A percentile compares a stretch with the other conserved stretches of the same genome.
Conservation (phyloP, 2,329 filamentous ascomycete genomes). For the Ceratocystis eucalypticola region DNA sequence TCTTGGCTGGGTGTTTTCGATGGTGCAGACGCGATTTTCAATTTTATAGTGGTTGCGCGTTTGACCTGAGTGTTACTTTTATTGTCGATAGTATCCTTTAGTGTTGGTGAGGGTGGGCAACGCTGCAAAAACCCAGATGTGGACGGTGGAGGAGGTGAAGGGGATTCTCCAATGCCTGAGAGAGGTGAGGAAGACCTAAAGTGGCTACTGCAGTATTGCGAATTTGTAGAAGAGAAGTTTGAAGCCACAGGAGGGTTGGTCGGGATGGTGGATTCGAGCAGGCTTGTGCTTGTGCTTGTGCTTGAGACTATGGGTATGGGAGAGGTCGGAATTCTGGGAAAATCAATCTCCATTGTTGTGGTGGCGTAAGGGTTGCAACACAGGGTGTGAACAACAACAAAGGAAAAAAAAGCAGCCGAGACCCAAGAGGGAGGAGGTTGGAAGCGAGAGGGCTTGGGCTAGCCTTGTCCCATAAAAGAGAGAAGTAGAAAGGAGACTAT, state of each 20-base stretch:
- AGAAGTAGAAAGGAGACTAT: too few relatives aligned
- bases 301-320: background rate
- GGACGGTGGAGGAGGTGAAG: conserved; percentile 31
- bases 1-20: background rate
- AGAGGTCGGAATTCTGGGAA: conserved; percentile 13
- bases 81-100: background rate
- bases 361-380: background rate
- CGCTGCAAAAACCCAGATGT: background rate
- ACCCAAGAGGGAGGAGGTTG: conserved; percentile 1
- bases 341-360: conserved; percentile 11
- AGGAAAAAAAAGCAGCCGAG: background rate
- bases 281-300: background rate
- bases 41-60: background rate
- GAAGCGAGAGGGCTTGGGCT: background rate
- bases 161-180: conserved; percentile 40
- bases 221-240: background rate
- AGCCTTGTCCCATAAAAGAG: background rate
- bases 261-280: background rate
- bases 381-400: background rate
- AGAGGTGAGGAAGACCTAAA: conserved; percentile 42
- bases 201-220: background rate
- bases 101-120: background rate
- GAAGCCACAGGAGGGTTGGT: background rate
- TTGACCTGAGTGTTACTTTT: background rate
- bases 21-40: conserved; percentile 3